phyloP scores from a whole-genome alignment of 2,329 filamentous ascomycete species.

The Fusarium citri region DNA sequence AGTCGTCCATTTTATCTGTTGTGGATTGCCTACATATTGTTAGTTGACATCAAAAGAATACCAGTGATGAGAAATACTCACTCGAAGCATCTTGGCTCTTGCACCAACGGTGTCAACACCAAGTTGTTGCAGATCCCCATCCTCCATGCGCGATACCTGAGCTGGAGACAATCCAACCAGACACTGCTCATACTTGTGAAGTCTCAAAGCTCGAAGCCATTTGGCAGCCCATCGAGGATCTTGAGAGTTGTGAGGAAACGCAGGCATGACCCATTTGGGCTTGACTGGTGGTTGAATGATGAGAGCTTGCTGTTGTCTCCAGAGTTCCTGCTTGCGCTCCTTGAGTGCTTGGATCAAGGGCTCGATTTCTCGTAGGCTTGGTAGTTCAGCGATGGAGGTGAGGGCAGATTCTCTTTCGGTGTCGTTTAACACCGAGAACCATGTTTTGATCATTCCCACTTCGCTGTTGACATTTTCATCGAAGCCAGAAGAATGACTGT shows the following conservation, averaged over 20 bases:
- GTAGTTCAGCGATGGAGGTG: constrained; percentile 41
- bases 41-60: constrained; percentile 1
- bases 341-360: constrained; percentile 45
- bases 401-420: constrained; percentile 38
- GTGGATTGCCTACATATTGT: constrained; percentile 37
- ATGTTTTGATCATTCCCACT: constrained; percentile 42
- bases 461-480: constrained; percentile 35
- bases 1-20: constrained; percentile 29
- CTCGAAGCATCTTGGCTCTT: constrained; percentile 43
- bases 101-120: constrained; percentile 44
- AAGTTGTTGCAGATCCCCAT: constrained; percentile 40
- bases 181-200: constrained; percentile 45
- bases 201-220: constrained; percentile 44
- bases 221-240: constrained; percentile 44
- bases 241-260: constrained; percentile 38
- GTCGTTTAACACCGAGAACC: constrained; percentile 44
- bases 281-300: constrained; percentile 40
- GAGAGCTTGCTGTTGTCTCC: constrained; percentile 43
- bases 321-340: constrained; percentile 43
- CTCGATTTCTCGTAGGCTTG: constrained; percentile 44
- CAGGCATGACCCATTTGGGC: constrained; percentile 43
- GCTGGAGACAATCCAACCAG: constrained; percentile 39
- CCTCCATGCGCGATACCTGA: constrained; percentile 33
- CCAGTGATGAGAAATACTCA: constrained; percentile 20
- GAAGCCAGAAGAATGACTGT: not conserved